These are phyloP conservation scores for Angomonas deanei DNA, from an alignment of 208 protist genomes.

Conservation along the genomic window DNA sequence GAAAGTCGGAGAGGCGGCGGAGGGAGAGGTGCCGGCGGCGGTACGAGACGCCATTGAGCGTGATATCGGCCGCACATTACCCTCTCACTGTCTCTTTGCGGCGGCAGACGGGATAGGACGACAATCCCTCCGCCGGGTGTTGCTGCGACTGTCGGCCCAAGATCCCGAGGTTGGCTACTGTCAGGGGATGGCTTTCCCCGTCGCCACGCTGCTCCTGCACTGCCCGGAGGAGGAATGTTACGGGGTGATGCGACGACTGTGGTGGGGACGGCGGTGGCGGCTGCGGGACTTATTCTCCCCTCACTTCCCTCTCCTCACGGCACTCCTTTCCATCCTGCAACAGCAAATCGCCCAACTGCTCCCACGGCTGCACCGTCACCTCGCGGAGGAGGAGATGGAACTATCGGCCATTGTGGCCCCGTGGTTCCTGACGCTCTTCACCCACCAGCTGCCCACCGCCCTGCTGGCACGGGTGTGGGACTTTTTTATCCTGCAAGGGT, in stretches of 20 bases:
- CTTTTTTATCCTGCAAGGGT: conserved; percentile 42
- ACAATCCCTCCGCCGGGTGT: conserved; percentile 29
- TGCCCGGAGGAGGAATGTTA: conserved; percentile 48
- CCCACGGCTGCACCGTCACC: conserved; percentile 34
- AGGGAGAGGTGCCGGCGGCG: not conserved
- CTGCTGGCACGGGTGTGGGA: conserved; percentile 50
- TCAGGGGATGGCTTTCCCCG: conserved; percentile 76
- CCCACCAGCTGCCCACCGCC: conserved; percentile 37
- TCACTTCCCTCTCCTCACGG: conserved; percentile 38
- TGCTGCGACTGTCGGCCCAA: conserved; percentile 29
- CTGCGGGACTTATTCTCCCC: conserved; percentile 49
- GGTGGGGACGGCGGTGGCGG: conserved; percentile 11
- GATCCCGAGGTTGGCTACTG: conserved; percentile 70
- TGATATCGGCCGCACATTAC: conserved; percentile 56
- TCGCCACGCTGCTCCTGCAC: conserved; percentile 37
- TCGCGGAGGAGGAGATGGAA: conserved; percentile 19
- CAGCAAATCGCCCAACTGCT: conserved; percentile 24
- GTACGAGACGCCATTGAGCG: conserved; percentile 31
- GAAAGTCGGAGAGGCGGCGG: conserved; percentile 1
- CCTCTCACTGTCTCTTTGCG: conserved; percentile 48
- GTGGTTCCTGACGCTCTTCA: conserved; percentile 68
- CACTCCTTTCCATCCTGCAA: conserved; percentile 20
- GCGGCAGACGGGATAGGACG: conserved; percentile 18
- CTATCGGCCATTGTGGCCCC: conserved; percentile 39
- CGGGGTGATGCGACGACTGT: conserved; percentile 29